These are phyloP conservation scores for Trichoderma cornu-damae DNA, from an alignment of 2,329 filamentous ascomycete species.

Conservation along the genomic window DNA sequence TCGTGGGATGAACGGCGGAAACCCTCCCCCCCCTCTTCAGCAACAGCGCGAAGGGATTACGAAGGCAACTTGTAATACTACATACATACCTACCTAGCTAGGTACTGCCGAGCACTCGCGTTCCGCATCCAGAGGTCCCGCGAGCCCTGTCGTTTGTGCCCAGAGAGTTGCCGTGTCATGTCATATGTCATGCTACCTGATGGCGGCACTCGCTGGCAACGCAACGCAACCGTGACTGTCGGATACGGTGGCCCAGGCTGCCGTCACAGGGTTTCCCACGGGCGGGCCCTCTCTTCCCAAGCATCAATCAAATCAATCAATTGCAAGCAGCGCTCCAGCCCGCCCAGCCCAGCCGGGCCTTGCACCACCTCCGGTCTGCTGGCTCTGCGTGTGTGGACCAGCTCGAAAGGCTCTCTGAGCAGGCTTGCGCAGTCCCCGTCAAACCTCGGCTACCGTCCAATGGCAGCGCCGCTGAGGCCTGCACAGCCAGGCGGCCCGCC, in stretches of 20 bases:
- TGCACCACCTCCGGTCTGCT: background rate
- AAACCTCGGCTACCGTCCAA: conserved; percentile 29
- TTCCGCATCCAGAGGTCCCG: background rate
- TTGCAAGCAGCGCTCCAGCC: background rate
- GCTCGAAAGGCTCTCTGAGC: background rate
- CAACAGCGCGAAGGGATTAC: no score
- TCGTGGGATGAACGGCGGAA: conserved; percentile 1
- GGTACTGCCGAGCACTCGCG: no score
- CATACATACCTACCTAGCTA: no score
- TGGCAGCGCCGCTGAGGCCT: conserved; percentile 21
- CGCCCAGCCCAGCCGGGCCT: background rate
- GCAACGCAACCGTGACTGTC: no score
- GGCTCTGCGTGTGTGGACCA: background rate
- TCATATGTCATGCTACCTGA: background rate
- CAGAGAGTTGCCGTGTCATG: background rate
- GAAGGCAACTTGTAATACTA: no score
- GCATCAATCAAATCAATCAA: background rate
- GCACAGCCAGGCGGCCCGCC: conserved; percentile 19
- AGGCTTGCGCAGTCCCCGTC: conserved; percentile 10
- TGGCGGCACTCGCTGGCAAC: background rate
- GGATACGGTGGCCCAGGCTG: no score
- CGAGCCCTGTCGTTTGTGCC: background rate
- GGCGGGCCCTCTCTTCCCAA: no score
- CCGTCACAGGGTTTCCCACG: no score
- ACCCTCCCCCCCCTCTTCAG: background rate